Evolutionary conservation across 169 alveolate genomes (phyloP), one percentile per base, ranked within the genome.

Genomic region (Plasmodium knowlesi): DNA sequence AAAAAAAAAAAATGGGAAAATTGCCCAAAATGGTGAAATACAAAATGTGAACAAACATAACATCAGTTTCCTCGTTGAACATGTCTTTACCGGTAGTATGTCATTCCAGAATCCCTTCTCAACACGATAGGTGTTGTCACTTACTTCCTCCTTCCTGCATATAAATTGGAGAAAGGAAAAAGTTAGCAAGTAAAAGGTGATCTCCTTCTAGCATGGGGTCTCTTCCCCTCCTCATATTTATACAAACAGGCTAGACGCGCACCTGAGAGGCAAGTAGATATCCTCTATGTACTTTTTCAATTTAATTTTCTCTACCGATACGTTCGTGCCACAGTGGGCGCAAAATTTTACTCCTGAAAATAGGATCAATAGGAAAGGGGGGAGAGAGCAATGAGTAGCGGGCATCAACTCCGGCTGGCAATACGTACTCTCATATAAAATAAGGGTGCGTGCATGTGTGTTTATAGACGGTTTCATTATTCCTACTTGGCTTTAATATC

Each of bases 91-190:
- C 43, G 86, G 72, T 41, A 85, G 32, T 25, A 85, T 85, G 57
- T 85, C 93, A 2, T 85, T 85, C 93, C 93, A 85, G 70, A 85
- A 85, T 8, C 93, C 93, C 28, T 78, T 85, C 80, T 85, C 93
- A 12, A 85, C 93, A 4, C 93, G 32, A 22, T 70, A 85, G 16
- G 93, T 85, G 50, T 85, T 85, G 25, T 74, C 86, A 76, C 93
- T 85, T 28, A 85, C 94, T 70, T 90, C 92, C 72, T 83, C 94
- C 50, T 83, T 82, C 82, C 92, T 90, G 12, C 74, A 32, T 28
- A 82, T 79, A 82, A 67, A 41, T 72, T 53, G 32, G 84, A 82
- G 50, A 84, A 78, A 28, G 54, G 82, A 84, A 90, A 79, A 25
- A 43, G 72, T 43, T 32, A 82, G 14, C 70, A 32, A n/a, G 74